phyloP scores from a whole-genome alignment of 2,329 filamentous ascomycete species.

The Neodidymelliopsis sp. region DNA sequence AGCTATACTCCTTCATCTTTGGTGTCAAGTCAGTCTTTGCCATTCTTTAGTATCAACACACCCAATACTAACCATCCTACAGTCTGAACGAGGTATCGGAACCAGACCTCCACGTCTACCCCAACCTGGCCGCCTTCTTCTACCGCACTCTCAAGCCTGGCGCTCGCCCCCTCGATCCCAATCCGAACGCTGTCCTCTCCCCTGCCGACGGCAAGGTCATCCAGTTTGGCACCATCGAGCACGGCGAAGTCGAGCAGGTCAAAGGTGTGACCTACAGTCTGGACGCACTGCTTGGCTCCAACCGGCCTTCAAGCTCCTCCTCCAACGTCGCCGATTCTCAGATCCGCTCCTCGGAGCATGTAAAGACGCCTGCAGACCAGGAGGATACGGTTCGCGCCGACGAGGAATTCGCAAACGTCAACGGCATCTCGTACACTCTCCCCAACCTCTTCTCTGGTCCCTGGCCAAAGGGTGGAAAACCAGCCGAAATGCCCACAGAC shows the following conservation, averaged over 20 bases:
- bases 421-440: constrained; percentile 94
- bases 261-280: constrained; percentile 98
- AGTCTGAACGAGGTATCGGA: constrained; percentile 87
- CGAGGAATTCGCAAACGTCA: constrained; percentile 91
- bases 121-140: constrained; percentile 96
- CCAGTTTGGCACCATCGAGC: constrained; percentile 89
- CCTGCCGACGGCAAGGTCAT: constrained; percentile 91
- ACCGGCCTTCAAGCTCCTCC: constrained; percentile 54
- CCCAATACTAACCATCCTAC: constrained; percentile 35
- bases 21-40: constrained; percentile 73
- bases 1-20: constrained; percentile 88
- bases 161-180: constrained; percentile 81
- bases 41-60: constrained; percentile 50
- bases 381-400: constrained; percentile 77
- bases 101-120: constrained; percentile 85
- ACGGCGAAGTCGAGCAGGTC: constrained; percentile 96
- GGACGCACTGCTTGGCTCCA: constrained; percentile 81
- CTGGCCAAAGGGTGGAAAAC: constrained; percentile 52
- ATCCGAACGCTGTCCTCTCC: constrained; percentile 80
- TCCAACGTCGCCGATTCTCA: constrained; percentile 33
- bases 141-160: constrained; percentile 94
- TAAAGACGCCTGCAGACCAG: constrained; percentile 48
- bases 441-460: constrained; percentile 85
- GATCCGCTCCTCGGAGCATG: constrained; percentile 33
- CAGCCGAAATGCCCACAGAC: constrained; percentile 68